A percentile compares a stretch with the other conserved stretches of the same genome.
phyloP scores from a whole-genome alignment of 345 rosid genomes.

The Euclidium syriacum region DNA sequence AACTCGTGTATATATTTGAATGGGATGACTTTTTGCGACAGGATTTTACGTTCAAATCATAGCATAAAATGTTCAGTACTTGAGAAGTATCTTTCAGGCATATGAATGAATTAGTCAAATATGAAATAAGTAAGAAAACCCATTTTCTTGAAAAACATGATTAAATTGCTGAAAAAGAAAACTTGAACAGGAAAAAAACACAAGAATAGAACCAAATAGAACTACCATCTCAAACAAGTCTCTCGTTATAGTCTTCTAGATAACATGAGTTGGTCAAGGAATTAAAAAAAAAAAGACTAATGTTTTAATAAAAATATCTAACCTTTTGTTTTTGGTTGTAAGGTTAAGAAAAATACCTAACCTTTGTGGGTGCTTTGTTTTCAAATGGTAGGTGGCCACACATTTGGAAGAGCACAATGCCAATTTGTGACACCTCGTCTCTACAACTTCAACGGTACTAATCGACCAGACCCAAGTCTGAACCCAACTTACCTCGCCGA shows the following conservation, averaged over 20 bases:
- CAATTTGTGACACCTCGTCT: conserved; percentile 33
- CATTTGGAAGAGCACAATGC: conserved; percentile 60
- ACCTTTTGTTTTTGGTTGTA: too few relatives aligned
- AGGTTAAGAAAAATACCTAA: too few relatives aligned
- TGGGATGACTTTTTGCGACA: neutral
- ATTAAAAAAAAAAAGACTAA: too few relatives aligned
- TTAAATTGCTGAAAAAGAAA: too few relatives aligned
- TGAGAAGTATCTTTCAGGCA: neutral
- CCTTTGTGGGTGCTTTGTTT: neutral
- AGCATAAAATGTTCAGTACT: too few relatives aligned
- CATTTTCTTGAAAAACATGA: neutral
- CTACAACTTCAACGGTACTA: conserved; percentile 40
- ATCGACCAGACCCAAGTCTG: conserved; percentile 45
- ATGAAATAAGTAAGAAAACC: too few relatives aligned
- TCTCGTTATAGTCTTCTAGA: neutral
- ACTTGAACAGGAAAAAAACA: too few relatives aligned
- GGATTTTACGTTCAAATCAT: neutral
- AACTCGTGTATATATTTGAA: neutral
- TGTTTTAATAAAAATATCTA: too few relatives aligned
- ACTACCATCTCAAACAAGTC: too few relatives aligned
- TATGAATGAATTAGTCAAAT: neutral
- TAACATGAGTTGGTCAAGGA: neutral
- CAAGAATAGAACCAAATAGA: too few relatives aligned
- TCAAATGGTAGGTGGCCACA: conserved; percentile 52
- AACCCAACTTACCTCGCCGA: conserved; percentile 31